Evolutionary conservation across 2,329 filamentous ascomycete genomes (phyloP).

Genomic region (Talaromyces pinophilus): DNA sequence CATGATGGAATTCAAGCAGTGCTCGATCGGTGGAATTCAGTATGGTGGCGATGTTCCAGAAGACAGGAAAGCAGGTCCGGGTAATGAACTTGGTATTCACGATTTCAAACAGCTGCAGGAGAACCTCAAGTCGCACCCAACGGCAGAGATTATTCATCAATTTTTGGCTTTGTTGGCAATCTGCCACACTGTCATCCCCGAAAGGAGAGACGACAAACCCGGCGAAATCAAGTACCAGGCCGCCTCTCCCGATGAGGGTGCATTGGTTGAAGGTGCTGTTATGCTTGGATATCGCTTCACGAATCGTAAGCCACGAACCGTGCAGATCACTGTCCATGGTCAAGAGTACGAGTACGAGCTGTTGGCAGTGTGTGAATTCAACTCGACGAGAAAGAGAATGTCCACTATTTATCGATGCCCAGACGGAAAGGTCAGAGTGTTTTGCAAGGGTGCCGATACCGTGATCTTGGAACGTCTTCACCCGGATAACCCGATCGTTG

Average conservation of each 20-base stretch:
- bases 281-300: constrained; percentile 84
- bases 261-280: constrained; percentile 89
- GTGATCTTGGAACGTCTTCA: constrained; percentile 91
- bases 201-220: constrained; percentile 73
- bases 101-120: constrained; percentile 75
- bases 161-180: constrained; percentile 84
- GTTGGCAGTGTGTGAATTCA: constrained; percentile 97
- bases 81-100: constrained; percentile 74
- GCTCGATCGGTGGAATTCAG: constrained; percentile 87
- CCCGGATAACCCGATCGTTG: constrained; percentile 80
- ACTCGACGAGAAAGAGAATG: constrained; percentile 96
- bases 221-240: constrained; percentile 95
- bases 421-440: constrained; percentile 89
- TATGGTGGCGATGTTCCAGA: constrained; percentile 92
- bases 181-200: constrained; percentile 97
- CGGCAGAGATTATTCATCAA: constrained; percentile 69
- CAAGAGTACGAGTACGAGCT: constrained; percentile 80
- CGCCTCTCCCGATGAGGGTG: constrained; percentile 94
- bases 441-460: constrained; percentile 96
- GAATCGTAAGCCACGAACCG: constrained; percentile 83
- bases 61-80: constrained; percentile 74
- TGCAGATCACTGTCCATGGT: constrained; percentile 77
- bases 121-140: constrained; percentile 66
- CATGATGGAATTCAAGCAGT: constrained; percentile 98
- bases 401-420: constrained; percentile 95